These are phyloP conservation scores for Clavispora carvajalis DNA, from an alignment of 805 yeast genomes.

Conservation along the genomic window DNA sequence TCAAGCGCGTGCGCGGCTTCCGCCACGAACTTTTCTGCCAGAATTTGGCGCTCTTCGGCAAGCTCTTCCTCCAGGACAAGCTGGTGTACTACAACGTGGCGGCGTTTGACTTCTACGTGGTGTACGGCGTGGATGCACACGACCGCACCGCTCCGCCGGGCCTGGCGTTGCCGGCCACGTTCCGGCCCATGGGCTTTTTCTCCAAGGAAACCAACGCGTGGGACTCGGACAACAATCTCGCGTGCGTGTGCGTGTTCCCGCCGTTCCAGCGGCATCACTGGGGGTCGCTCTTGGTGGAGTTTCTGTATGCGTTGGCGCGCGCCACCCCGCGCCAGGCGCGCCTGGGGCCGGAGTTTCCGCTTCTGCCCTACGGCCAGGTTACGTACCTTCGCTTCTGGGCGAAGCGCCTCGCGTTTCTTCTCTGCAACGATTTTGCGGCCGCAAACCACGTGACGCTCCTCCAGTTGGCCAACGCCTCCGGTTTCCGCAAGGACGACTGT, in stretches of 20 bases:
- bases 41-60: slow-evolving; percentile 76
- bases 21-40: slow-evolving; percentile 69
- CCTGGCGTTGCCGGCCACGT: slow-evolving; percentile 3
- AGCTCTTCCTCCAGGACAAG: slow-evolving; percentile 83
- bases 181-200: slow-evolving; percentile 67
- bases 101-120: slow-evolving; percentile 72
- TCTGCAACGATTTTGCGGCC: slow-evolving; percentile 10
- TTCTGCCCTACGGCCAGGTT: slow-evolving; percentile 73
- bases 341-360: slow-evolving; percentile 91
- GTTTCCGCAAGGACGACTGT: slow-evolving; percentile 61
- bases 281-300: slow-evolving; percentile 77
- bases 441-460: slow-evolving; percentile 35
- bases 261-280: slow-evolving; percentile 78
- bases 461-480: slow-evolving; percentile 51
- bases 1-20: slow-evolving; percentile 65
- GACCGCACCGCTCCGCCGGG: slow-evolving; percentile 16
- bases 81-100: slow-evolving; percentile 79
- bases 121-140: slow-evolving; percentile 42
- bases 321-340: slow-evolving; percentile 47
- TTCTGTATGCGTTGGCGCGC: slow-evolving; percentile 70
- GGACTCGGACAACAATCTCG: slow-evolving; percentile 74
- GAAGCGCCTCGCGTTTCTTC: slow-evolving; percentile 24
- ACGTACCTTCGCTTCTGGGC: slow-evolving; percentile 80
- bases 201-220: slow-evolving; percentile 79
- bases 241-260: slow-evolving; percentile 88